Evolutionary conservation across 148 eudicot genomes (phyloP).

Genomic region (Vaccinium myrtillus): DNA sequence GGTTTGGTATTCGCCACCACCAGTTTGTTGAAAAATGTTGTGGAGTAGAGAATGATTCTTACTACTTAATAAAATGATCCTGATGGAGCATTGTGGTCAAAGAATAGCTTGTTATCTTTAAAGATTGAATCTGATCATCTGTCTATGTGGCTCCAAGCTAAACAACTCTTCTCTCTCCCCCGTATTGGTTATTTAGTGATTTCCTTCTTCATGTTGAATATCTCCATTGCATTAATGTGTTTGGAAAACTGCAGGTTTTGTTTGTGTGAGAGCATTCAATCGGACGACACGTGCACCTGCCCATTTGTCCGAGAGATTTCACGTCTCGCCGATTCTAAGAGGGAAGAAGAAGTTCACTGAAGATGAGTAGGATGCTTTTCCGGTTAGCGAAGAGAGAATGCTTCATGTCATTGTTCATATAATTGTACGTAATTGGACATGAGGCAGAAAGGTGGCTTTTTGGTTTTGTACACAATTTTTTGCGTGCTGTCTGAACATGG

Average conservation of each 20-base stretch:
- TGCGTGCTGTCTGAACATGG: not conserved
- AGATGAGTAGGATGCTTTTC: not conserved
- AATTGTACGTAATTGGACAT: not conserved
- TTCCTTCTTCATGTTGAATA: not conserved
- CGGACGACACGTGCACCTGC: constrained; percentile 34
- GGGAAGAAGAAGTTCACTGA: constrained; percentile 16
- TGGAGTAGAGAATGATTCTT: not conserved
- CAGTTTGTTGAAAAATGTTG: not conserved
- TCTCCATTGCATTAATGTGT: not conserved
- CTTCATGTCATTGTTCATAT: not conserved
- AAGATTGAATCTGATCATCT: not conserved
- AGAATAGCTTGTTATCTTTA: not conserved
- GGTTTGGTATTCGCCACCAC: not conserved
- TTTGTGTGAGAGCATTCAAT: constrained; percentile 49
- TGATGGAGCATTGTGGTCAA: not conserved
- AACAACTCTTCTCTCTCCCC: not conserved
- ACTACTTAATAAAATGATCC: not conserved
- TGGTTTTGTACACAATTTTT: not conserved
- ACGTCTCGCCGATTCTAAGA: not conserved
- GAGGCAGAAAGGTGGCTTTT: not conserved
- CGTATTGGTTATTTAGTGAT: not conserved
- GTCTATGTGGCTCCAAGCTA: not conserved
- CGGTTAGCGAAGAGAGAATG: not conserved
- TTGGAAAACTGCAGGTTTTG: constrained; percentile 32
- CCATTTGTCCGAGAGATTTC: constrained; percentile 24